Percentiles rank a stretch among this genome's conserved stretches.
phyloP scores from a whole-genome alignment of 352 stramenopile genomes.

The Phytophthora quininea region DNA sequence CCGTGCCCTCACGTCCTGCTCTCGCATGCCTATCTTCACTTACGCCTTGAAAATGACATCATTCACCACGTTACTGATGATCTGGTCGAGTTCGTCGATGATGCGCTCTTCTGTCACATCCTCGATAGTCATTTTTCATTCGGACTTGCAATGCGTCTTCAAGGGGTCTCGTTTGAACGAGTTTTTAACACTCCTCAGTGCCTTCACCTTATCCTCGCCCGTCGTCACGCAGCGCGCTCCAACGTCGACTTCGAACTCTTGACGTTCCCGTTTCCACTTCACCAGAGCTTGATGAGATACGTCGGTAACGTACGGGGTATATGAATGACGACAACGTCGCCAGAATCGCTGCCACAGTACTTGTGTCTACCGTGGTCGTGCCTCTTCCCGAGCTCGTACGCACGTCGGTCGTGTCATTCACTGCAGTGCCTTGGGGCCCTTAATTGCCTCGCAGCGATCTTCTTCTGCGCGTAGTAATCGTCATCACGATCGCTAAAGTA shows the following conservation, averaged over 20 bases:
- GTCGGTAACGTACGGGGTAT: constrained; percentile 5
- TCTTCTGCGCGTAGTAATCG: background rate
- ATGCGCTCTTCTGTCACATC: constrained; percentile 16
- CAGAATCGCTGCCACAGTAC: background rate
- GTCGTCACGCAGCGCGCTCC: constrained; percentile 14
- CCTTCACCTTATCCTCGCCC: constrained; percentile 18
- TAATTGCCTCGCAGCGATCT: background rate
- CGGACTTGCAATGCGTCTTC: constrained; percentile 22
- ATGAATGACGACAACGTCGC: constrained; percentile 9
- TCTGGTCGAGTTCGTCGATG: constrained; percentile 13
- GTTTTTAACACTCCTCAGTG: constrained; percentile 15
- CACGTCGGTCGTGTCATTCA: background rate
- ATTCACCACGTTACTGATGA: constrained; percentile 17
- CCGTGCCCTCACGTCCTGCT: constrained; percentile 27
- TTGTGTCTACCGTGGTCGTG: background rate
- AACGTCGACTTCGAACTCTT: constrained; percentile 26
- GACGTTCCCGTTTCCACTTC: constrained; percentile 24
- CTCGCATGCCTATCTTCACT: constrained; percentile 26
- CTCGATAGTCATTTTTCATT: constrained; percentile 24
- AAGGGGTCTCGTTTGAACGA: constrained; percentile 20
- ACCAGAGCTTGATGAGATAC: constrained; percentile 20
- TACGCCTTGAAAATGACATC: constrained; percentile 22
- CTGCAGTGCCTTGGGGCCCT: background rate
- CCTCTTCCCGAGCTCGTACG: background rate
- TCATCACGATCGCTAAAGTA: background rate